phyloP scores from a whole-genome alignment of 306 rosid genomes.

The Quercus suber region DNA sequence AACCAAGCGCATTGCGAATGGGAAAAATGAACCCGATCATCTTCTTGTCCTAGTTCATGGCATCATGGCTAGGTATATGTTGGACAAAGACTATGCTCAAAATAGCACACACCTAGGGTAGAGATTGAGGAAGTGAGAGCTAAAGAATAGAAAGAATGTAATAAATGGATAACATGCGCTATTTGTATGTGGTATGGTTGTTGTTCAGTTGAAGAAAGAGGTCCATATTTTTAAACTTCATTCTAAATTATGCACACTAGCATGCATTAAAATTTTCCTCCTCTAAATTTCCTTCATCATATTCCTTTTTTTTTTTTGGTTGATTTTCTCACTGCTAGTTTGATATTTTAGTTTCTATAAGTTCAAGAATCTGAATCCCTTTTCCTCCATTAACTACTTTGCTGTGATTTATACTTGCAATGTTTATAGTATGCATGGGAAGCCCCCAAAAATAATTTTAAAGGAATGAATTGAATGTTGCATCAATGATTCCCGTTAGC shows the following conservation, averaged over 20 bases:
- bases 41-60: constrained; percentile 98
- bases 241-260: background rate
- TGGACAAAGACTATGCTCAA: constrained; percentile 10
- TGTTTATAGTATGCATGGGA: no score
- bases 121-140: background rate
- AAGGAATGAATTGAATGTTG: no score
- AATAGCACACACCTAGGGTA: background rate
- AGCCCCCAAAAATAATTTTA: no score
- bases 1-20: constrained; percentile 33
- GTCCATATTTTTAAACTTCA: background rate
- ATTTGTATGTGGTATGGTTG: background rate
- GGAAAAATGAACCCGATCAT: constrained; percentile 64
- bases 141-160: background rate
- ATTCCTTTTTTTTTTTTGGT: background rate
- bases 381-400: background rate
- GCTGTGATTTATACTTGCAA: background rate
- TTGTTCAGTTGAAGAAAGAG: background rate
- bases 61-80: constrained; percentile 77
- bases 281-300: background rate
- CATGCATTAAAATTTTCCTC: background rate
- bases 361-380: background rate
- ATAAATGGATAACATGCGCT: background rate
- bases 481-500: background rate
- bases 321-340: background rate
- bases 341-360: background rate